Percentiles rank a stretch among this genome's conserved stretches.
phyloP scores from a whole-genome alignment of 1,284 basidiomycete species.

The Inonotus obliquus region DNA sequence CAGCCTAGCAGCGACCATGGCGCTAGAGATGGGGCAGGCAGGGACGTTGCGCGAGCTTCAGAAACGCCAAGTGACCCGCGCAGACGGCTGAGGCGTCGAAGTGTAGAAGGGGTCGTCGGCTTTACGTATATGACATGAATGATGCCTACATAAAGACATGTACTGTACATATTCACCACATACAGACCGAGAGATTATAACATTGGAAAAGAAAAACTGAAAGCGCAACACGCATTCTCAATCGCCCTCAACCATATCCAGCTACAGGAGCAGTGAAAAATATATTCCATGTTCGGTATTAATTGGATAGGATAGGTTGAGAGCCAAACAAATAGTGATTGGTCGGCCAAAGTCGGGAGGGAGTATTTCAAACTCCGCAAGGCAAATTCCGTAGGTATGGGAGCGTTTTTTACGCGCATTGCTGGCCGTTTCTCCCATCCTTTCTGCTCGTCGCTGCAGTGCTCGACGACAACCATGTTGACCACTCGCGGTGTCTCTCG shows the following conservation, averaged over 20 bases:
- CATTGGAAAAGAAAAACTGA: too few species aligned
- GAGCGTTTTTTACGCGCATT: neutral
- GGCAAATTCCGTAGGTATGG: neutral
- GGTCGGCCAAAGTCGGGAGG: slow-evolving; percentile 10
- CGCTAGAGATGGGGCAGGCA: neutral
- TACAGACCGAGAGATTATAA: too few species aligned
- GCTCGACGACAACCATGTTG: slow-evolving; percentile 53
- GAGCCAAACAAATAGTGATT: neutral
- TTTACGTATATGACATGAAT: neutral
- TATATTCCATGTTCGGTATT: too few species aligned
- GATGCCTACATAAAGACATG: neutral
- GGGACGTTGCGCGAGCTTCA: neutral
- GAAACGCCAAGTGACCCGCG: neutral
- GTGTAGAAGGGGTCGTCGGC: neutral
- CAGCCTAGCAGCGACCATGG: neutral
- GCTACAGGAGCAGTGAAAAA: too few species aligned
- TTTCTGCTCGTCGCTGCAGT: slow-evolving; percentile 26
- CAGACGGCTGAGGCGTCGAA: neutral
- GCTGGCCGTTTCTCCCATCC: slow-evolving; percentile 6
- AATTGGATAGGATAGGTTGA: too few species aligned
- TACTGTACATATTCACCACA: too few species aligned
- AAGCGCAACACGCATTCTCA: too few species aligned
- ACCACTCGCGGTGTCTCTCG: slow-evolving; percentile 78
- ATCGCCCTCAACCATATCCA: too few species aligned
- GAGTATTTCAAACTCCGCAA: neutral